Conservation (phyloP, 495 filamentous ascomycete species). For the Trichoderma parareesei region DNA sequence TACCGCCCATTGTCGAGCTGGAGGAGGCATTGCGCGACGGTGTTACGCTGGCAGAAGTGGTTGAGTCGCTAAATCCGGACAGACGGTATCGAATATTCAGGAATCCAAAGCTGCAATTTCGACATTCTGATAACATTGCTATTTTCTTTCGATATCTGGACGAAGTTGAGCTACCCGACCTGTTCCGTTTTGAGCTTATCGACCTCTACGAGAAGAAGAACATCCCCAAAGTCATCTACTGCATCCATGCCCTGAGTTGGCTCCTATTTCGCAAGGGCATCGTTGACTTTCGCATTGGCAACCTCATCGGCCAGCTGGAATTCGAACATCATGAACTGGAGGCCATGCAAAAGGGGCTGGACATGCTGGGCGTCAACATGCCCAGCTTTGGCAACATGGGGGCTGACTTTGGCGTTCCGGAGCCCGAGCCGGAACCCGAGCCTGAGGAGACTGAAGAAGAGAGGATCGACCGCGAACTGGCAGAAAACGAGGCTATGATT, state of each 20-base stretch:
- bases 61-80: conserved; percentile 76
- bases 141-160: conserved; percentile 88
- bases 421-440: conserved; percentile 48
- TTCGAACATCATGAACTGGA: conserved; percentile 98
- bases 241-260: conserved; percentile 95
- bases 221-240: conserved; percentile 97
- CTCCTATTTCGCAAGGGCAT: conserved; percentile 89
- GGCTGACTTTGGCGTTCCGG: conserved; percentile 85
- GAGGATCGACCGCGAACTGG: conserved; percentile 73
- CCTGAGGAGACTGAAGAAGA: conserved; percentile 85
- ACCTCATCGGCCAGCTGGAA: conserved; percentile 91
- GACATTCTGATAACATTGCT: conserved; percentile 96
- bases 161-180: conserved; percentile 87
- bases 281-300: conserved; percentile 93
- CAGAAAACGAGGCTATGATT: conserved; percentile 62
- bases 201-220: conserved; percentile 99
- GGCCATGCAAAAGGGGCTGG: conserved; percentile 90
- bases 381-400: conserved; percentile 97
- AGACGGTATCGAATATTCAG: conserved; percentile 75
- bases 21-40: conserved; percentile 92
- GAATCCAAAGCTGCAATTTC: conserved; percentile 75
- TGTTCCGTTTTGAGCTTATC: conserved; percentile 98
- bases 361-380: conserved; percentile 91
- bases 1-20: conserved; percentile 91
- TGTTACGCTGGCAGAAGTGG: conserved; percentile 92